Evolutionary conservation across 805 yeast genomes (phyloP).

Genomic region (Saccharomycopsis fermentans): DNA sequence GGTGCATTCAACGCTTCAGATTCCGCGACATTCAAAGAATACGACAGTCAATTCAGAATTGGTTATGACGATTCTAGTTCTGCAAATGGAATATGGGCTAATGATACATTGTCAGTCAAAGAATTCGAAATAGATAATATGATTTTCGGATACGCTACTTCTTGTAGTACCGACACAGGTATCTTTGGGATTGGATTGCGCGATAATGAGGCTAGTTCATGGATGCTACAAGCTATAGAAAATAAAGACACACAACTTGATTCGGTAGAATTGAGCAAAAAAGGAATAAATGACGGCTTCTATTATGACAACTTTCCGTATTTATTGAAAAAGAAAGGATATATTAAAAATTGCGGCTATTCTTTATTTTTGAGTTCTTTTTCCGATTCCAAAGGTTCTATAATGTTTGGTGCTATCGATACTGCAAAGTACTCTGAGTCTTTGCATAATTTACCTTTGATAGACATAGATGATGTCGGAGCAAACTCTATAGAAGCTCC

Average conservation of each 20-base stretch:
- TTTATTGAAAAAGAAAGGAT: conserved; percentile 46
- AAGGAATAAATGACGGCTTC: conserved; percentile 29
- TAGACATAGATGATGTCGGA: conserved; percentile 30
- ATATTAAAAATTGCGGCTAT: conserved; percentile 44
- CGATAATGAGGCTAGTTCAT: conserved; percentile 24
- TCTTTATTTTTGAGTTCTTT: conserved; percentile 45
- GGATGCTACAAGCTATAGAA: conserved; percentile 34
- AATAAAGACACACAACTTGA: not conserved
- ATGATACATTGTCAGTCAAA: conserved; percentile 48
- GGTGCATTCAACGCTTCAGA: conserved; percentile 29
- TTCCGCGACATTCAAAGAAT: conserved; percentile 28
- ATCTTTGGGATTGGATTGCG: conserved; percentile 66
- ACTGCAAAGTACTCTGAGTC: conserved; percentile 47
- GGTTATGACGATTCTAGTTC: conserved; percentile 38
- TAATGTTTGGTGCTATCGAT: conserved; percentile 67
- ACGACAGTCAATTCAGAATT: conserved; percentile 27
- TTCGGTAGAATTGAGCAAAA: conserved; percentile 39
- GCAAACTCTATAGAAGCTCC: conserved; percentile 30
- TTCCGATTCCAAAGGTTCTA: conserved; percentile 34
- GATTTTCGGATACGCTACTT: conserved; percentile 66
- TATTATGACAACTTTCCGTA: conserved; percentile 48
- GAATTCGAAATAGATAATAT: conserved; percentile 37
- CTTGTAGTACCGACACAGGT: conserved; percentile 44
- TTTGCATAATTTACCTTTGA: conserved; percentile 39
- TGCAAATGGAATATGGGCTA: conserved; percentile 50